Percentiles rank a stretch among this genome's conserved stretches.
Conservation (phyloP, 805 yeast species). For the Tetrapisispora iriomotensis region DNA sequence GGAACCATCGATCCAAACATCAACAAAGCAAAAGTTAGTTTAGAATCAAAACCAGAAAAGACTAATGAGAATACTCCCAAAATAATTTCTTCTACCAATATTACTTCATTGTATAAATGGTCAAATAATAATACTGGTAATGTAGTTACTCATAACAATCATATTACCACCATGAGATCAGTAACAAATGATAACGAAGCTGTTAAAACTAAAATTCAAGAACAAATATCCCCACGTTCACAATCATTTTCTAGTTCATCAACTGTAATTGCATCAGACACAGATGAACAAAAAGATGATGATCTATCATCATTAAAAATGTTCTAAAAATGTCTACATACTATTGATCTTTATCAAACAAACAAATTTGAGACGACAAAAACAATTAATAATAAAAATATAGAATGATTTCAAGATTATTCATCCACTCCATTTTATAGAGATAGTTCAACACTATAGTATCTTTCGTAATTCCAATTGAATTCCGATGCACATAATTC, state of each 20-base stretch:
- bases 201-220: neutral
- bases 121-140: neutral
- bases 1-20: neutral
- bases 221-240: neutral
- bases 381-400: too few species aligned
- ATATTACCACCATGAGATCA: neutral
- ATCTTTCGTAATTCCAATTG: too few species aligned
- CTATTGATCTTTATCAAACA: neutral
- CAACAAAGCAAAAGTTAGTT: neutral
- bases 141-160: too few species aligned
- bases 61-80: conserved; percentile 1
- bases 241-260: conserved; percentile 4
- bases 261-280: conserved; percentile 1
- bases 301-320: conserved; percentile 3
- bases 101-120: neutral
- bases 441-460: conserved; percentile 2
- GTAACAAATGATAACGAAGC: neutral
- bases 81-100: neutral
- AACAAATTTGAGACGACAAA: neutral
- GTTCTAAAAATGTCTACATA: neutral
- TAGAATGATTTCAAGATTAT: too few species aligned
- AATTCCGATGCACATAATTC: neutral
- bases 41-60: neutral
- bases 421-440: too few species aligned
- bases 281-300: neutral